A percentile compares a stretch with the other conserved stretches of the same genome.
Conservation (phyloP, 129 eudicot genomes). For the Ambrosia trifida region DNA sequence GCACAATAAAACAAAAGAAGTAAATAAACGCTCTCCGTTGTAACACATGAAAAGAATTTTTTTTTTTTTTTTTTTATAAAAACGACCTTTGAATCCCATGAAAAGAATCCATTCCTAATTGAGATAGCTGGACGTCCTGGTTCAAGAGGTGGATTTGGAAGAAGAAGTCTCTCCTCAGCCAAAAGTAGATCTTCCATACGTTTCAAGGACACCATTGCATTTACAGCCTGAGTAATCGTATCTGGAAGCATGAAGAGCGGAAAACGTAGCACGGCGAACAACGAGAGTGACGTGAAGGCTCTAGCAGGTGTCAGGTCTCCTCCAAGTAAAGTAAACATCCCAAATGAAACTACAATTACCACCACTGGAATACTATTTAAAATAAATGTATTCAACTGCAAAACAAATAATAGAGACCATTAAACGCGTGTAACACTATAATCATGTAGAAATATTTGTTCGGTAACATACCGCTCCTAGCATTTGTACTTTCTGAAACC, state of each 20-base stretch:
- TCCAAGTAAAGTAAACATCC: conserved; percentile 79
- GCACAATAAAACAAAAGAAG: conserved; percentile 20
- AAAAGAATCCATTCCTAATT: conserved; percentile 76
- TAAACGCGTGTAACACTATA: not conserved
- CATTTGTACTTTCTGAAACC: conserved; percentile 80
- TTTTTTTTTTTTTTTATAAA: no score
- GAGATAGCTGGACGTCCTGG: conserved; percentile 81
- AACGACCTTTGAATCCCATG: conserved; percentile 91
- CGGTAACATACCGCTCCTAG: conserved; percentile 80
- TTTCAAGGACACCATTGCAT: conserved; percentile 83
- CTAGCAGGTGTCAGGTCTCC: conserved; percentile 90
- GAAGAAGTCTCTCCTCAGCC: conserved; percentile 85
- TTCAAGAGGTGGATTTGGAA: conserved; percentile 89
- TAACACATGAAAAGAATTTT: conserved; percentile 3
- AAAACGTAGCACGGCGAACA: conserved; percentile 75
- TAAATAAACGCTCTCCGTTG: not conserved
- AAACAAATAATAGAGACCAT: conserved; percentile 12
- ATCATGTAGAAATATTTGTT: conserved; percentile 1
- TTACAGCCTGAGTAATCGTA: conserved; percentile 88
- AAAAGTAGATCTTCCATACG: conserved; percentile 86
- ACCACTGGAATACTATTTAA: conserved; percentile 86
- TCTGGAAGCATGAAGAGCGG: conserved; percentile 93
- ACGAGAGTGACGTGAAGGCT: conserved; percentile 91
- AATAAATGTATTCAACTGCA: conserved; percentile 81
- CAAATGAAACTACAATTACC: conserved; percentile 90